Conservation (phyloP, 805 yeast species). For the baker's yeast (Saccharomyces cerevisiae) region DNA sequence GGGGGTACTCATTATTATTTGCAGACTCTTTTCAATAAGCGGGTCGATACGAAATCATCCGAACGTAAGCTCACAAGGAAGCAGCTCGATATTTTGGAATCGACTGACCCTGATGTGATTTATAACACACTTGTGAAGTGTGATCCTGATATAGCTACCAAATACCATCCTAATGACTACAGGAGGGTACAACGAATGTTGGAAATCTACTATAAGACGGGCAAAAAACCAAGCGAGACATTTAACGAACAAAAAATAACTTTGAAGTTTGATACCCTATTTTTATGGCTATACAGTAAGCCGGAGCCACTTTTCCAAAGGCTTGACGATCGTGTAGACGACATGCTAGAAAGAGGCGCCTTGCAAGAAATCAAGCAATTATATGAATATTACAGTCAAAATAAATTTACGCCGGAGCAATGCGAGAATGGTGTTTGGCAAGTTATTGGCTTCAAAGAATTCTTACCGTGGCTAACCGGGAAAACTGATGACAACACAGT, state of each 20-base stretch:
- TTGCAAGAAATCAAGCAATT: conserved; percentile 58
- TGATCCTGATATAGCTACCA: conserved; percentile 68
- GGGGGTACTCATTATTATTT: conserved; percentile 96
- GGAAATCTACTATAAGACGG: conserved; percentile 66
- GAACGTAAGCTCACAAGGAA: conserved; percentile 20
- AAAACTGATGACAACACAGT: conserved; percentile 9
- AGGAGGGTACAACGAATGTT: conserved; percentile 72
- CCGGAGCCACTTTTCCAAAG: conserved; percentile 49
- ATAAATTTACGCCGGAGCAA: conserved; percentile 31
- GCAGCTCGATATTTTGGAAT: conserved; percentile 41
- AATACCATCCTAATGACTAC: conserved; percentile 87
- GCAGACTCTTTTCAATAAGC: conserved; percentile 68
- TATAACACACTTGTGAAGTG: conserved; percentile 39
- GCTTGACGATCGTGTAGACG: conserved; percentile 72
- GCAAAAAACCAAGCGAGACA: conserved; percentile 58
- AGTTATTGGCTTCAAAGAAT: conserved; percentile 89
- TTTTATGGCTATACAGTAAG: conserved; percentile 78
- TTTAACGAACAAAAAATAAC: conserved; percentile 57
- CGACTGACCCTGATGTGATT: conserved; percentile 30
- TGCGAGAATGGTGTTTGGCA: conserved; percentile 81
- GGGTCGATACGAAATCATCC: conserved; percentile 15
- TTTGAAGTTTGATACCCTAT: conserved; percentile 51
- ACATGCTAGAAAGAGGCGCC: conserved; percentile 69
- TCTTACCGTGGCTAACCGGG: conserved; percentile 55
- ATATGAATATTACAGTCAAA: conserved; percentile 35